phyloP scores from a whole-genome alignment of 169 alveolate species.

The Cystoisospora suis region DNA sequence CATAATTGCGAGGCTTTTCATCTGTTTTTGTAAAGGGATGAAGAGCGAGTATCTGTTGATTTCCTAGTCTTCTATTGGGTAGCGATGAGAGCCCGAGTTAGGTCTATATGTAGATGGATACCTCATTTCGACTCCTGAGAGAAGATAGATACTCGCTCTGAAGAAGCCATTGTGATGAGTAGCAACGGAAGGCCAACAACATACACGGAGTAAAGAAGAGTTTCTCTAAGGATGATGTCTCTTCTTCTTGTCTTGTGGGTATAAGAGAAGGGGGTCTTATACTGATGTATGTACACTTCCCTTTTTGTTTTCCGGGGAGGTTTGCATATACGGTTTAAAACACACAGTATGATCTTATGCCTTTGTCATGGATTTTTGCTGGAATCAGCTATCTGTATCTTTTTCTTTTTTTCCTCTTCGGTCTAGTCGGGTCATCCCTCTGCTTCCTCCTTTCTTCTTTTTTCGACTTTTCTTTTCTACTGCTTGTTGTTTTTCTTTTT shows the following conservation, averaged over 20 bases:
- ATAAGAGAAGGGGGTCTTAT: background rate
- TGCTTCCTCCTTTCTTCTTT: background rate
- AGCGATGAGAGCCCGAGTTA: background rate
- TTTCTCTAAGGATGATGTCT: too few relatives aligned
- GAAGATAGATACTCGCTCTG: background rate
- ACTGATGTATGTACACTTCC: background rate
- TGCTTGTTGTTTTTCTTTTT: background rate
- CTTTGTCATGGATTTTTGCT: background rate
- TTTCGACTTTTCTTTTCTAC: background rate
- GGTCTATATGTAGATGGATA: background rate
- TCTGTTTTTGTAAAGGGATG: background rate
- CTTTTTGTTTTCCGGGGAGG: too few relatives aligned
- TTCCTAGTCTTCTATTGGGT: background rate
- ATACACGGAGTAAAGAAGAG: too few relatives aligned
- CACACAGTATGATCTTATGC: background rate
- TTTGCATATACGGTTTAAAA: too few relatives aligned
- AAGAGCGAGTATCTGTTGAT: background rate
- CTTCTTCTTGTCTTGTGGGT: background rate
- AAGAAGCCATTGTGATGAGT: background rate
- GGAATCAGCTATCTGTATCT: background rate
- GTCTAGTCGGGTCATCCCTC: background rate
- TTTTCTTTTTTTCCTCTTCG: background rate
- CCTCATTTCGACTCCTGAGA: background rate
- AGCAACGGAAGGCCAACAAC: background rate
- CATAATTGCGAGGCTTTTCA: too few relatives aligned